These are phyloP conservation scores for Cytospora paraplurivora DNA, from an alignment of 2,329 filamentous ascomycete species.

Conservation along the genomic window DNA sequence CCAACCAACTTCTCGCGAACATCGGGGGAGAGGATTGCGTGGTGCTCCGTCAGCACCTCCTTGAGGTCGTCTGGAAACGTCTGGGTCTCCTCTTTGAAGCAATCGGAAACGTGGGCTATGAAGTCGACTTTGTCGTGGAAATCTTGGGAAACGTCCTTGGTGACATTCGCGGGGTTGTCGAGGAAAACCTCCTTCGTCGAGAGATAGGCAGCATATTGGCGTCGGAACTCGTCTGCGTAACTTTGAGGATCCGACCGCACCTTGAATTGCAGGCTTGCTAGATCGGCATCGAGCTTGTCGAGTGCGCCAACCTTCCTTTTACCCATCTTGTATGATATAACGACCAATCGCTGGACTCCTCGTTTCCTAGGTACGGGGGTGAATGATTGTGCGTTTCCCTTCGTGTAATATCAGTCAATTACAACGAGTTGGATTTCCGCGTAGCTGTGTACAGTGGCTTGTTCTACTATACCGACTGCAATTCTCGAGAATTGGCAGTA, in stretches of 20 bases:
- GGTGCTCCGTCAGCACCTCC: conserved; percentile 77
- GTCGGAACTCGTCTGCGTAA: conserved; percentile 86
- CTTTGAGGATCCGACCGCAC: conserved; percentile 80
- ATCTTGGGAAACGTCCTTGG: conserved; percentile 76
- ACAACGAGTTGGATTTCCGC: too few species aligned
- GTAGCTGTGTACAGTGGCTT: not conserved
- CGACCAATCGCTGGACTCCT: not conserved
- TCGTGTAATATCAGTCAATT: not conserved
- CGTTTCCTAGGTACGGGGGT: not conserved
- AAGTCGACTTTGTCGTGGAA: conserved; percentile 93
- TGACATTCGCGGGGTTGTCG: conserved; percentile 75
- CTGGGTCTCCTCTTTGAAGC: conserved; percentile 79
- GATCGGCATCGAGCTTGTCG: conserved; percentile 92
- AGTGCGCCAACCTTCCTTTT: conserved; percentile 90
- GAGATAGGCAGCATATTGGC: conserved; percentile 90
- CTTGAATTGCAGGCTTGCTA: conserved; percentile 90
- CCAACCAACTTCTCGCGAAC: conserved; percentile 93
- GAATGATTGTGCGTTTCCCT: not conserved
- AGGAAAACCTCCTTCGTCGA: conserved; percentile 90
- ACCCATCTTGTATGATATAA: conserved; percentile 58
- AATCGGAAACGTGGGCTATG: conserved; percentile 89
- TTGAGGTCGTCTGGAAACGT: conserved; percentile 81
- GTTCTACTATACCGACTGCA: not conserved
- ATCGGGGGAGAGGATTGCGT: conserved; percentile 79
- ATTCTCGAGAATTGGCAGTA: not conserved